These are phyloP conservation scores for Penicillium dipodomyicola DNA, from an alignment of 495 filamentous ascomycete genomes.

Conservation along the genomic window DNA sequence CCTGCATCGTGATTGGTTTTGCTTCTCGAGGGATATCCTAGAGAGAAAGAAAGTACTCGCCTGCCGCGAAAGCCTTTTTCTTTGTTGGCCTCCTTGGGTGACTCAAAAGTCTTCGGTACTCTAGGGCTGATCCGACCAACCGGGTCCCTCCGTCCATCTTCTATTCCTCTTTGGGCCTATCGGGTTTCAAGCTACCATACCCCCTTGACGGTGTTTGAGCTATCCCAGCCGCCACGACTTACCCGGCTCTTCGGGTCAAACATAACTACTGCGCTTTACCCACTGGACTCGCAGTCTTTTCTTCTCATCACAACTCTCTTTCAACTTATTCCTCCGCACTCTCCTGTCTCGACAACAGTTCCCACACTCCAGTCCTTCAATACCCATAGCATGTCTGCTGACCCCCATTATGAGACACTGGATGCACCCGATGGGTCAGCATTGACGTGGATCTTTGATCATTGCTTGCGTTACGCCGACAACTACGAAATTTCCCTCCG, in stretches of 20 bases:
- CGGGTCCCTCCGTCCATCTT: conserved; percentile 1
- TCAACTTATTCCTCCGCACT: background rate
- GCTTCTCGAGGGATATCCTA: conserved; percentile 8
- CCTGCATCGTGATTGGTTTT: conserved; percentile 2
- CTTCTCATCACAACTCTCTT: background rate
- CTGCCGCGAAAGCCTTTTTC: conserved; percentile 10
- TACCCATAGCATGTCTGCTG: conserved; percentile 27
- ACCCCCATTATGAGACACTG: conserved; percentile 2
- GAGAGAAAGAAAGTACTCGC: background rate
- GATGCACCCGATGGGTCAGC: conserved; percentile 44
- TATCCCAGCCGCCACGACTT: conserved; percentile 10
- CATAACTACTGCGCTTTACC: conserved; percentile 9
- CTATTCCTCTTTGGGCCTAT: conserved; percentile 2
- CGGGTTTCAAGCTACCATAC: background rate
- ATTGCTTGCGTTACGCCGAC: conserved; percentile 62
- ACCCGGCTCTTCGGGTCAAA: too few species aligned
- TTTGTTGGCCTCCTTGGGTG: conserved; percentile 2
- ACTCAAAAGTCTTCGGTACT: conserved; percentile 18
- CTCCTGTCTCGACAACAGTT: background rate
- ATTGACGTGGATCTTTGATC: conserved; percentile 64
- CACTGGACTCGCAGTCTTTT: background rate
- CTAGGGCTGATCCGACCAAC: conserved; percentile 4
- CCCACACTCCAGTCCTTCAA: background rate
- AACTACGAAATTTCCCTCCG: conserved; percentile 71
- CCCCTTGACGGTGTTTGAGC: conserved; percentile 7